Base-by-base conservation (phyloP, 306 rosid species). In the Malus sylvestris region DNA sequence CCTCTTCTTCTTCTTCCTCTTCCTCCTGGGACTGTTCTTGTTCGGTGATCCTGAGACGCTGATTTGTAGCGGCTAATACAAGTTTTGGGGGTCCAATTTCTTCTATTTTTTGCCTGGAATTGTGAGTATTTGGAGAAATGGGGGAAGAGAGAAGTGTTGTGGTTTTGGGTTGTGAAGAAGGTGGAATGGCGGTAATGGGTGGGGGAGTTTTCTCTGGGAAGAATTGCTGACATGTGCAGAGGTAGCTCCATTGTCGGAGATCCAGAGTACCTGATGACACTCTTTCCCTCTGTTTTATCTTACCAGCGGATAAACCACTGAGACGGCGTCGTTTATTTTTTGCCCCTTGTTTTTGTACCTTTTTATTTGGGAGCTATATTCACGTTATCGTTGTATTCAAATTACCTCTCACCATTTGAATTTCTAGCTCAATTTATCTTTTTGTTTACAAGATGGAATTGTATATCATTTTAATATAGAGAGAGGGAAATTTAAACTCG, bases 241-340 rank as follows among this genome's bases (percentile, higher is more conserved):
- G 82, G 78, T 3, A 94, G 86, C 82, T 85, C 93, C 98, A 91
- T 94, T 55, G 51, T 71, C 67, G 83, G 87, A 83, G 88, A 91
- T 77, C 49, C 81, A 18, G 59, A 5, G 77, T 58, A 60, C 7
- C 19, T 14, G 81, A 59, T 42, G 12, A 53, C 68, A 51, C 76
- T 70, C 63, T 9, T 27, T 22, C 52, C 6, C 57, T n/a, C 2
- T 71, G 23, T 68, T 57, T 6, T 32, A 53, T 71, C 65, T 13
- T 8, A 5, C 33, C 1, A 2, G 7, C 29, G 70, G 70, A 74
- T 74, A 74, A 61, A 74, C 30, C 8, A 3, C 18, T 2, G 1
- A 3, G 2, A 73, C 78, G 77, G 1, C n/a, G 69, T 7, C 57
- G 57, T 73, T 59, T 59, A 11, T 1, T 4, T 0, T 2, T 38